phyloP scores from a whole-genome alignment of 768 basidiomycete genomes.

The Tubosaeta sp. region DNA sequence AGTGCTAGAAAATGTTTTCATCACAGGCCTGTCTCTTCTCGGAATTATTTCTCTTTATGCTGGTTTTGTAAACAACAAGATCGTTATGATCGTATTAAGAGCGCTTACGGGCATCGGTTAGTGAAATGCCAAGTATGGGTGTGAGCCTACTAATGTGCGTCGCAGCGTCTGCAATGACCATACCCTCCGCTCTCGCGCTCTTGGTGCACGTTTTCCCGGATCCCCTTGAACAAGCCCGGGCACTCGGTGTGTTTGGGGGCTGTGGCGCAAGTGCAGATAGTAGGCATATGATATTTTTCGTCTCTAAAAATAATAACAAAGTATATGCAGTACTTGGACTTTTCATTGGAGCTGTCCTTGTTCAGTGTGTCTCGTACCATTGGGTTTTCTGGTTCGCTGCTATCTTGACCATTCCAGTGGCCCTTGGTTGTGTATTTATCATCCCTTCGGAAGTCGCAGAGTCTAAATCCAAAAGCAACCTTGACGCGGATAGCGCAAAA shows the following conservation, averaged over 20 bases:
- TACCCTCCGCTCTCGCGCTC: constrained; percentile 48
- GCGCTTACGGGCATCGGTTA: constrained; percentile 47
- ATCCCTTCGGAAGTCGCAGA: constrained; percentile 27
- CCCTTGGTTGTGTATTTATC: constrained; percentile 29
- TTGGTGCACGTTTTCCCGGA: constrained; percentile 49
- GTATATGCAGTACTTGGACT: constrained; percentile 35
- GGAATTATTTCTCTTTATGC: constrained; percentile 41
- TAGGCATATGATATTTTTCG: constrained; percentile 1
- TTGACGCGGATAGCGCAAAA: constrained; percentile 5
- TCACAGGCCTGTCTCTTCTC: constrained; percentile 37
- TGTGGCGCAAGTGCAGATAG: constrained; percentile 46
- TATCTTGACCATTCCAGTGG: constrained; percentile 34
- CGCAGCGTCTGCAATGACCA: constrained; percentile 45
- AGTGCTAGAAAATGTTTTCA: constrained; percentile 40
- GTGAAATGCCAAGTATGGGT: neutral
- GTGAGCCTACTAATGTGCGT: neutral
- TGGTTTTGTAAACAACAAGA: constrained; percentile 45
- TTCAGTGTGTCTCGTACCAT: constrained; percentile 37
- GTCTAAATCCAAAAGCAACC: neutral
- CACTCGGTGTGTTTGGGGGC: constrained; percentile 44
- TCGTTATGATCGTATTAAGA: constrained; percentile 47
- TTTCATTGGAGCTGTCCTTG: constrained; percentile 43
- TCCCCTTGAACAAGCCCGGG: constrained; percentile 42
- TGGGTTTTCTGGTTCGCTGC: constrained; percentile 52
- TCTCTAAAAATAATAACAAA: neutral